These are phyloP conservation scores for Casuarina equisetifolia DNA, from an alignment of 306 rosid genomes.

Conservation along the genomic window DNA sequence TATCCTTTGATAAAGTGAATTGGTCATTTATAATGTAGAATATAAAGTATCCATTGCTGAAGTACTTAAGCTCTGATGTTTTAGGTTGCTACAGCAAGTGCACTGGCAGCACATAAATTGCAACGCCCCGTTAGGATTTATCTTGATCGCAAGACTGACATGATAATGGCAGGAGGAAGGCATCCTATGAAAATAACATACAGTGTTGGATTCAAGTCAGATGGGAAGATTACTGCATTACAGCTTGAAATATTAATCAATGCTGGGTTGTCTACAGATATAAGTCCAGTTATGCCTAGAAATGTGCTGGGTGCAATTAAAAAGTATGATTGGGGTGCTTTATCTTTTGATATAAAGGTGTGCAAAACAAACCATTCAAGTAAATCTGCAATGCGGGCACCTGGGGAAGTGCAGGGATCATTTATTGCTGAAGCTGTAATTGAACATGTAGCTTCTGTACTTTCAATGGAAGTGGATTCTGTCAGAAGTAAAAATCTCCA, in stretches of 20 bases:
- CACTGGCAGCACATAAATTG: slow-evolving; percentile 85
- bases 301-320: slow-evolving; percentile 50
- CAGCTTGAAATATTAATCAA: slow-evolving; percentile 68
- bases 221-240: slow-evolving; percentile 83
- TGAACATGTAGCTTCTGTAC: slow-evolving; percentile 78
- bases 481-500: slow-evolving; percentile 78
- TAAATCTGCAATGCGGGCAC: slow-evolving; percentile 91
- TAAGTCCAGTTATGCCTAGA: slow-evolving; percentile 60
- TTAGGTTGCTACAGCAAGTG: slow-evolving; percentile 83
- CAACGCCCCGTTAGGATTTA: slow-evolving; percentile 74
- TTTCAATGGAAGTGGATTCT: slow-evolving; percentile 66
- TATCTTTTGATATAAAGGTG: slow-evolving; percentile 75
- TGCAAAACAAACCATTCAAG: slow-evolving; percentile 81
- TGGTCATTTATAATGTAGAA: background rate
- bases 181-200: slow-evolving; percentile 92
- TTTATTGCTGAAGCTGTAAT: slow-evolving; percentile 84
- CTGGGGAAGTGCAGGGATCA: slow-evolving; percentile 90
- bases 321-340: slow-evolving; percentile 93
- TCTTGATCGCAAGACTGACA: slow-evolving; percentile 80
- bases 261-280: slow-evolving; percentile 70
- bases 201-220: slow-evolving; percentile 75
- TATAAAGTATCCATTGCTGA: slow-evolving; percentile 1
- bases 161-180: slow-evolving; percentile 95
- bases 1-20: background rate
- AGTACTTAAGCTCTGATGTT: slow-evolving; percentile 32